Base-by-base conservation (phyloP, 257 asterid genomes). In the Osmanthus fragrans region DNA sequence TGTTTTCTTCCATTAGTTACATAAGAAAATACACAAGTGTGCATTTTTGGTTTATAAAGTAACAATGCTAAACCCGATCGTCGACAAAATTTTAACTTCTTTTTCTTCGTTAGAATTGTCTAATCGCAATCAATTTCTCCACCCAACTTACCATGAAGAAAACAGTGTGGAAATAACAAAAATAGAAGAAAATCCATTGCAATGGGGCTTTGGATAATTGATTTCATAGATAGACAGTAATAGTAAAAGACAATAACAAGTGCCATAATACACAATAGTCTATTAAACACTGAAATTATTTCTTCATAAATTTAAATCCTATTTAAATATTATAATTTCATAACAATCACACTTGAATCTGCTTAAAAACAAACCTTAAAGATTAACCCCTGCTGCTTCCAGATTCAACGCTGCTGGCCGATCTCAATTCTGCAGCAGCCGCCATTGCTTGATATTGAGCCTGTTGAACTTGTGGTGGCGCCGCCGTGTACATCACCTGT, bases 401-500 rank as follows among this genome's bases (percentile, higher is more conserved):
- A 84, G 89, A 73, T 78, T 85, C 71, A 86, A 16, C 29, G 82
- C 88, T 60, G 36, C 84, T 87, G 70, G 66, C 86, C 71, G 76
- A 76, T 54, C 88, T 82, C 85, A 83, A 69, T 19, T 89, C 94
- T 13, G 79, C 77, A 72, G 85, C 84, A 10, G 86, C 81, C 12
- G 84, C 85, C 87, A 73, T 72, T 42, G 74, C 85, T 25, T 79
- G 91, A 75, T 83, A 85, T 71, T 87, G 90, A 33, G 81, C 78
- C 71, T 78, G 77, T 25, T 65, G 85, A 5, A 71, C 89, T 58
- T 76, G 88, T 78, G 89, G 83, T 21, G 91, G 84, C 58, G 68
- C 84, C 60, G 92, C 81, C 5, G 86, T 81, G 83, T 91, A 94
- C 77, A 88, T 86, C 84, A 92, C 88, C 80, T 86, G 97, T 70